Percentiles rank a stretch among this genome's conserved stretches.
Conservation (phyloP, 164 flowering plant species). For the Magnolia sinica region DNA sequence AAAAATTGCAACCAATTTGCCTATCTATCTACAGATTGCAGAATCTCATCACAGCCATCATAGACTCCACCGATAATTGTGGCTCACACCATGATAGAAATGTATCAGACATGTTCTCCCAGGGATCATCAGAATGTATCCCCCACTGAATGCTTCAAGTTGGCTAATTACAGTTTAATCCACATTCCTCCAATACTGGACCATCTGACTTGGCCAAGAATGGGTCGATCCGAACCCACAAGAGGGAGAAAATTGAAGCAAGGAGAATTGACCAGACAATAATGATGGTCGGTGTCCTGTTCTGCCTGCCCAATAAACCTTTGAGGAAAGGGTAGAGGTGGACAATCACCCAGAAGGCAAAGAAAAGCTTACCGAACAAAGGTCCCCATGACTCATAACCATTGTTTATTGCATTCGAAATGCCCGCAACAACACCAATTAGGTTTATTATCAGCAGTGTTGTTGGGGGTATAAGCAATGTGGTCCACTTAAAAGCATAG, state of each 20-base stretch:
- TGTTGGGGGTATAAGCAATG: slow-evolving; percentile 60
- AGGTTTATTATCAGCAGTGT: slow-evolving; percentile 55
- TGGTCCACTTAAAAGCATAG: slow-evolving; percentile 63
- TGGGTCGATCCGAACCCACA: slow-evolving; percentile 66
- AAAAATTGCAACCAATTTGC: slow-evolving; percentile 16
- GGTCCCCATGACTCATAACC: slow-evolving; percentile 75
- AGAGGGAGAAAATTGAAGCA: slow-evolving; percentile 60
- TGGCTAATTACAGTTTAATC: slow-evolving; percentile 48
- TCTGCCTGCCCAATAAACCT: slow-evolving; percentile 56
- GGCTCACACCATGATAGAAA: slow-evolving; percentile 2
- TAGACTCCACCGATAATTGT: slow-evolving; percentile 3
- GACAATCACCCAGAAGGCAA: slow-evolving; percentile 64
- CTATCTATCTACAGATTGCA: slow-evolving; percentile 30
- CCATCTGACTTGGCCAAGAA: slow-evolving; percentile 50
- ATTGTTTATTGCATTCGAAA: slow-evolving; percentile 60
- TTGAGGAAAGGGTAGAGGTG: slow-evolving; percentile 70
- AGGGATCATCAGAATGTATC: background rate
- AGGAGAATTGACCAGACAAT: slow-evolving; percentile 65
- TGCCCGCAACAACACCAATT: slow-evolving; percentile 59
- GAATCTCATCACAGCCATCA: slow-evolving; percentile 18
- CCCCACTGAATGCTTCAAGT: background rate
- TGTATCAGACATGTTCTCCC: background rate
- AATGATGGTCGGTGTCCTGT: slow-evolving; percentile 59
- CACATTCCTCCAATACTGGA: slow-evolving; percentile 52
- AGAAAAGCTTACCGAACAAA: slow-evolving; percentile 57